Evolutionary conservation across 345 rosid genomes (phyloP), one percentile per base, ranked within the genome.

Genomic region (Hevea brasiliensis): DNA sequence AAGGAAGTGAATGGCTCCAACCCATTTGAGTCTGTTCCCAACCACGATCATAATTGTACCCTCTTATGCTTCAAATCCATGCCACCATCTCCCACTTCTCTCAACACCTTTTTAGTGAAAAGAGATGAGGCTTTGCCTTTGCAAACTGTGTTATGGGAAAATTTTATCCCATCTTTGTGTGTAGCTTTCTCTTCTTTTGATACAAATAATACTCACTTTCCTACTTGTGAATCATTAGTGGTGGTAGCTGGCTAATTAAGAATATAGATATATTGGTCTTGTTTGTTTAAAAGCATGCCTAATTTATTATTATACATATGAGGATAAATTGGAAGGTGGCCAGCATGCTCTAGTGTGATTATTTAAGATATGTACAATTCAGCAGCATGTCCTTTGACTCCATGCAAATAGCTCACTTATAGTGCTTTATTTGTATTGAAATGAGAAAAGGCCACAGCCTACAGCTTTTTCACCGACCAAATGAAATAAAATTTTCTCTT

Each of bases 11-110:
- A 65, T 75, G 84, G 79, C 60, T 85, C 85, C 89, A 81, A 75
- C 87, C 80, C 84, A 85, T 82, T 67, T 53, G 77, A 77, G 71
- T 74, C 75, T 83, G 83, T 81, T 84, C 85, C 84, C 57, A 72
- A 70, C 71, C 77, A 76, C 77, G 76, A 71, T 85, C 88, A 89
- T 89, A 63, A 85, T 85, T 80, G 89, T 79, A 32, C 3, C 74
- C 85, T 77, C 86, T 69, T 75, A 73, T 77, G 79, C 85, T 70
- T 79, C 82, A 68, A 55, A 41, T 67, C 72, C 68, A 76, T 60
- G 47, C 76, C 80, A 67, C 75, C 68, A 26, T 75, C 59, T 69
- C 64, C 64, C 64, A 21, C 80, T 44, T 83, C 73, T 70, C 23
- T 35, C 67, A 18, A n/a, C 2, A 50, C 5, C 48, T 62, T 77